Evolutionary conservation across 306 rosid genomes (phyloP).

Genomic region (Inga laurina): DNA sequence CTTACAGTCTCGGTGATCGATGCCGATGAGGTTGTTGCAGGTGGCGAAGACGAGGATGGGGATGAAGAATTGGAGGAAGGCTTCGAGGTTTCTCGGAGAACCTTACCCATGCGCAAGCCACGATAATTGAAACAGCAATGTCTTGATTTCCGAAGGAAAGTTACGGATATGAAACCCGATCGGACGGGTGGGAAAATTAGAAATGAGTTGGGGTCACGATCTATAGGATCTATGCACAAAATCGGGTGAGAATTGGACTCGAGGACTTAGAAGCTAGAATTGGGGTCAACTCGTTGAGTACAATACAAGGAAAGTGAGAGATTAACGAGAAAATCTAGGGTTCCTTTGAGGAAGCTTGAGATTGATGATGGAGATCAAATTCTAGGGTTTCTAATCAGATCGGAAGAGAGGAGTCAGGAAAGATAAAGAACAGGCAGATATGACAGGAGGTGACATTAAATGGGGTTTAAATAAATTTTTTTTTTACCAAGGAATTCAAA

Average conservation of each 20-base stretch:
- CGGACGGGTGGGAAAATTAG: constrained; percentile 3
- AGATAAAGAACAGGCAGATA: background rate
- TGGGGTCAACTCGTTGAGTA: constrained; percentile 8
- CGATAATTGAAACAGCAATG: constrained; percentile 24
- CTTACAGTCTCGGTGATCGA: constrained; percentile 49
- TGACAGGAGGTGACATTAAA: constrained; percentile 21
- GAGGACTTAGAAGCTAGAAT: background rate
- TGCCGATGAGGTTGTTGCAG: constrained; percentile 50
- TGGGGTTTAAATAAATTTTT: constrained; percentile 30
- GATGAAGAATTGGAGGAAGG: constrained; percentile 51
- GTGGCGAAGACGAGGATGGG: constrained; percentile 41
- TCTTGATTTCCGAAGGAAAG: background rate
- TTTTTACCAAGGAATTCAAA: background rate
- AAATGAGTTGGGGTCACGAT: constrained; percentile 36
- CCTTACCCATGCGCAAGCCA: constrained; percentile 68
- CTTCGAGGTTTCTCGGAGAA: constrained; percentile 58
- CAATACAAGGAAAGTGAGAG: constrained; percentile 28
- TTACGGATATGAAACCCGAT: constrained; percentile 27
- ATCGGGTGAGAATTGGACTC: constrained; percentile 1
- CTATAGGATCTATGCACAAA: constrained; percentile 28
- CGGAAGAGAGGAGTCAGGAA: background rate
- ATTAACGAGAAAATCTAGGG: constrained; percentile 54
- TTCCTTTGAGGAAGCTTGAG: constrained; percentile 23
- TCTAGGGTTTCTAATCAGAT: constrained; percentile 40
- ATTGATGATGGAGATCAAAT: constrained; percentile 30